A percentile compares a stretch with the other conserved stretches of the same genome.
These are phyloP conservation scores for Trypethelium eluteriae DNA, from an alignment of 495 filamentous ascomycete genomes.

Conservation along the genomic window DNA sequence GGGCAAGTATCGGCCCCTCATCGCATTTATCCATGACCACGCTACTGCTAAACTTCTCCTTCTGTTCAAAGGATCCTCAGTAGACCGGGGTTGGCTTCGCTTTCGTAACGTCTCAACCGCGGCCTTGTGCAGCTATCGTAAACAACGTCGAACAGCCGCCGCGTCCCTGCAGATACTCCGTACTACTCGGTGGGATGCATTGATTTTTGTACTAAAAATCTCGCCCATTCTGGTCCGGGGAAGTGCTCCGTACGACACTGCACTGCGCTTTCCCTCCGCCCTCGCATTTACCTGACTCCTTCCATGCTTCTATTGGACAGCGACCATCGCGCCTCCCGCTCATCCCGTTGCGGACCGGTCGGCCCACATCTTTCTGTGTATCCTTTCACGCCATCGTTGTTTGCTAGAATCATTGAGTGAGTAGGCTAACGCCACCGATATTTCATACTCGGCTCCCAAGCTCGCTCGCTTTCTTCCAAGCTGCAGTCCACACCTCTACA, in stretches of 20 bases:
- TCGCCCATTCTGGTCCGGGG: neutral
- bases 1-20: neutral
- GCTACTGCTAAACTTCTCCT: too few species aligned
- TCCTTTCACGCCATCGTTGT: neutral
- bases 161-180: conserved; percentile 4
- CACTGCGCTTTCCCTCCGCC: neutral
- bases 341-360: conserved; percentile 7
- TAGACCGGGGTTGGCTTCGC: too few species aligned
- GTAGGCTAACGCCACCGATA: neutral
- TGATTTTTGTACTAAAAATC: neutral
- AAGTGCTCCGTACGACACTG: neutral
- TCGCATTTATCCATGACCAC: neutral
- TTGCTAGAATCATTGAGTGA: neutral
- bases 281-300: neutral
- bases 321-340: neutral
- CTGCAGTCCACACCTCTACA: neutral
- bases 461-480: neutral
- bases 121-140: neutral
- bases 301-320: neutral
- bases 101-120: neutral
- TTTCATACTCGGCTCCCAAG: neutral
- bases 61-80: too few species aligned
- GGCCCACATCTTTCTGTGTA: neutral
- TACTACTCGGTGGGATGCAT: neutral
- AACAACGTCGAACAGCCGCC: neutral